phyloP scores from a whole-genome alignment of 441 rosid species.

The Gossypium lobatum region DNA sequence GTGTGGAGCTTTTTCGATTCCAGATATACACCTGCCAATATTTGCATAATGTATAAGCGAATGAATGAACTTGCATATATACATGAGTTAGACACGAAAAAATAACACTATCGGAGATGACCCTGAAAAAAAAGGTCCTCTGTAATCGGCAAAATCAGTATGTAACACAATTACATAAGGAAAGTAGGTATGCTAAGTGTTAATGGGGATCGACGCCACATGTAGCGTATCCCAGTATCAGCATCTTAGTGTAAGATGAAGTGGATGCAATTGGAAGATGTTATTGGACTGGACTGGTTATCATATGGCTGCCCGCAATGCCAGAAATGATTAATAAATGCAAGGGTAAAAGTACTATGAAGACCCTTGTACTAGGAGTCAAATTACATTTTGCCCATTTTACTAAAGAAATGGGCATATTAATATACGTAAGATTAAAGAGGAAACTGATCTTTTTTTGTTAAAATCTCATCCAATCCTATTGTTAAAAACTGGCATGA shows the following conservation, averaged over 20 bases:
- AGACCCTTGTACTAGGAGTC: no score
- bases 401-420: no score
- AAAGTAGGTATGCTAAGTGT: not conserved
- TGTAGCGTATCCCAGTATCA: not conserved
- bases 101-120: not conserved
- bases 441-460: no score
- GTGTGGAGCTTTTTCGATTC: slow-evolving; percentile 45
- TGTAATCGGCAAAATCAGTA: not conserved
- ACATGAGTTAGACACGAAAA: not conserved
- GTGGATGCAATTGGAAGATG: not conserved
- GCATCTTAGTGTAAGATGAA: not conserved
- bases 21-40: slow-evolving; percentile 65
- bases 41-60: not conserved
- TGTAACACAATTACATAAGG: not conserved
- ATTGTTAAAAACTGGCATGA: no score
- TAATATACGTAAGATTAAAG: no score
- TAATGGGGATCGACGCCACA: not conserved
- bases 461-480: no score
- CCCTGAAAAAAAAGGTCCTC: not conserved
- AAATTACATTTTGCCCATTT: no score
- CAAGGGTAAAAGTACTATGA: no score
- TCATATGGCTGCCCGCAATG: not conserved
- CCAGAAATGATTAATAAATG: not conserved
- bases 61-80: not conserved
- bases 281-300: not conserved